These are phyloP conservation scores for Pleurozium schreberi DNA, from an alignment of 225 moss, liverwort and hornwort genomes.

Conservation along the genomic window DNA sequence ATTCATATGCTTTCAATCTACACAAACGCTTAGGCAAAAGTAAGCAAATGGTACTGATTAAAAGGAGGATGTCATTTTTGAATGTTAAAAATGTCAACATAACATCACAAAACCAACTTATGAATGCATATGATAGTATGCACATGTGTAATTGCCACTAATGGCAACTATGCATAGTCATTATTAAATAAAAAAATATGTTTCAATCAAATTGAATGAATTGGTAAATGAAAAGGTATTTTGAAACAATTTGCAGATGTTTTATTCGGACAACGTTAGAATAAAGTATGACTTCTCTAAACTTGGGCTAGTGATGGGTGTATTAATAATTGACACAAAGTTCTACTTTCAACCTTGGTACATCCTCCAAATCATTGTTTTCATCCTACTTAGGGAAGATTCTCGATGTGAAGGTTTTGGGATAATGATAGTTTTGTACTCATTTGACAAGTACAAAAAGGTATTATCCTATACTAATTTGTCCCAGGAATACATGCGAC, in stretches of 20 bases:
- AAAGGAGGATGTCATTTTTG: background rate
- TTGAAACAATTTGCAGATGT: background rate
- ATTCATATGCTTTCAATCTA: background rate
- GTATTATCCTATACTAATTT: background rate
- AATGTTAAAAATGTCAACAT: background rate
- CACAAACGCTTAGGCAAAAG: background rate
- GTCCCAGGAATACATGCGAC: no score
- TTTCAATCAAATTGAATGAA: rapidly evolving
- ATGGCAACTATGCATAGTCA: background rate
- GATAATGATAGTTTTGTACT: background rate
- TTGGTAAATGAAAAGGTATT: background rate
- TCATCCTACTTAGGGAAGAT: background rate
- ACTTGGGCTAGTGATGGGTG: background rate
- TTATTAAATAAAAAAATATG: background rate
- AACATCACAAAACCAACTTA: background rate
- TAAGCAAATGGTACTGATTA: background rate
- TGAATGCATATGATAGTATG: background rate
- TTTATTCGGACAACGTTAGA: background rate
- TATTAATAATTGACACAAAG: background rate
- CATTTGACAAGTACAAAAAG: background rate
- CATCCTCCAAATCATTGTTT: background rate
- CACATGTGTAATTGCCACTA: background rate
- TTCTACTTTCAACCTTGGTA: background rate
- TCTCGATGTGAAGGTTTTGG: background rate
- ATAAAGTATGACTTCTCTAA: background rate